Evolutionary conservation across 1,139 yeast genomes (phyloP).

Genomic region (Candida tunisiensis): DNA sequence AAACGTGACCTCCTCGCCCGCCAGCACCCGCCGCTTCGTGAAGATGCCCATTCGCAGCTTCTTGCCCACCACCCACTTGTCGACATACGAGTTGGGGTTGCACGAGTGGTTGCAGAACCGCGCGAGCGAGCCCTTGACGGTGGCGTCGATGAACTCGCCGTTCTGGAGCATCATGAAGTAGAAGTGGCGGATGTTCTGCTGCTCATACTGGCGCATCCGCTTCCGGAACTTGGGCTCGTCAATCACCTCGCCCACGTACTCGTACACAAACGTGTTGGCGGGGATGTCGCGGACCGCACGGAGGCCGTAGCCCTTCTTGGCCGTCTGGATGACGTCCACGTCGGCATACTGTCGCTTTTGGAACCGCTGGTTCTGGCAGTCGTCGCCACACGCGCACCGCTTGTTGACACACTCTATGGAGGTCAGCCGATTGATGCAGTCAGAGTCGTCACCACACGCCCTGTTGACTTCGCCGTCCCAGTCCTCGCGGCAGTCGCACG

Average conservation of each 20-base stretch:
- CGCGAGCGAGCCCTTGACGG: slow-evolving; percentile 72
- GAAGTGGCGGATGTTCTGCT: slow-evolving; percentile 58
- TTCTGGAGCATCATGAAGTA: slow-evolving; percentile 95
- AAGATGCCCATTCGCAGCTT: slow-evolving; percentile 89
- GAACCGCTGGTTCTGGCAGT: slow-evolving; percentile 78
- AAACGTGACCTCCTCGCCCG: slow-evolving; percentile 86
- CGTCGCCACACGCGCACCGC: slow-evolving; percentile 55
- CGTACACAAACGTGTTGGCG: slow-evolving; percentile 61
- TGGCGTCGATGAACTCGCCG: slow-evolving; percentile 90
- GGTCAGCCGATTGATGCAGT: slow-evolving; percentile 83
- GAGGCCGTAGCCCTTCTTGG: slow-evolving; percentile 78
- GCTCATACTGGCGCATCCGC: slow-evolving; percentile 53
- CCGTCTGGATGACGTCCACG: slow-evolving; percentile 66
- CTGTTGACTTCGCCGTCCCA: slow-evolving; percentile 32
- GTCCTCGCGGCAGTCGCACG: slow-evolving; percentile 66
- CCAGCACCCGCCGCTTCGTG: slow-evolving; percentile 53
- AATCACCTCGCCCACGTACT: slow-evolving; percentile 88
- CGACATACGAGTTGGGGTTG: slow-evolving; percentile 85
- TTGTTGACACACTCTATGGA: slow-evolving; percentile 79
- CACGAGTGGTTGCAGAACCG: slow-evolving; percentile 93
- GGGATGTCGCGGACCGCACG: slow-evolving; percentile 47
- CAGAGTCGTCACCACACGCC: slow-evolving; percentile 78
- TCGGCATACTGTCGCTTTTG: slow-evolving; percentile 57
- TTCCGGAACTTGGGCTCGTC: slow-evolving; percentile 55
- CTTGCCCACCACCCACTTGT: slow-evolving; percentile 93